These are phyloP conservation scores for Cryptococcus maquisensis DNA, from an alignment of 1,284 basidiomycete genomes.

Conservation along the genomic window DNA sequence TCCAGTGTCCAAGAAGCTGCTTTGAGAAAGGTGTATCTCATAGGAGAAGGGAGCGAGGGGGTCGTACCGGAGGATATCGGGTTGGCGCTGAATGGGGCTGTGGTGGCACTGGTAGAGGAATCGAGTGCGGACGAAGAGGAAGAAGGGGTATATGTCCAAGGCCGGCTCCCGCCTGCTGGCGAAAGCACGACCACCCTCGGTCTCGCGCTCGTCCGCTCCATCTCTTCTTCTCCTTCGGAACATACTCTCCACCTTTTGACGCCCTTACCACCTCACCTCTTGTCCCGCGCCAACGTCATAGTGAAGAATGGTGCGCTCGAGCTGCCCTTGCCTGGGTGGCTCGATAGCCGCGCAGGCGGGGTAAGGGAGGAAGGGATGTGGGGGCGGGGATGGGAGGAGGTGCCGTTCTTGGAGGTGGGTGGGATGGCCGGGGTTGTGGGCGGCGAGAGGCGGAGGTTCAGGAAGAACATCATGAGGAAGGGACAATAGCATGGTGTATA, in stretches of 20 bases:
- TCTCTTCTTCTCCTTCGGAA: conserved; percentile 47
- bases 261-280: conserved; percentile 56
- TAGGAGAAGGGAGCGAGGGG: conserved; percentile 69
- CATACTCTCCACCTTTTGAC: conserved; percentile 63
- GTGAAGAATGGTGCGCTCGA: conserved; percentile 79
- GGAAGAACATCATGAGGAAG: conserved; percentile 83
- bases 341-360: conserved; percentile 59
- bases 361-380: conserved; percentile 43
- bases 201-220: conserved; percentile 66
- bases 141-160: conserved; percentile 62
- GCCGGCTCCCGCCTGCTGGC: conserved; percentile 55
- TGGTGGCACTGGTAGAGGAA: conserved; percentile 67
- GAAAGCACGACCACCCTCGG: conserved; percentile 61
- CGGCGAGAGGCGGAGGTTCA: conserved; percentile 64
- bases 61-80: conserved; percentile 62
- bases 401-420: conserved; percentile 74
- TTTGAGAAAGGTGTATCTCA: conserved; percentile 55
- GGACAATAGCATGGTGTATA: conserved; percentile 38
- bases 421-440: conserved; percentile 54
- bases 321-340: conserved; percentile 77
- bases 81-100: conserved; percentile 70
- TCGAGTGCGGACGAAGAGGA: conserved; percentile 37
- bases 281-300: conserved; percentile 54
- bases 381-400: conserved; percentile 58
- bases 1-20: conserved; percentile 43